Conservation (phyloP, 169 alveolate species). For the Blepharisma undulans region DNA sequence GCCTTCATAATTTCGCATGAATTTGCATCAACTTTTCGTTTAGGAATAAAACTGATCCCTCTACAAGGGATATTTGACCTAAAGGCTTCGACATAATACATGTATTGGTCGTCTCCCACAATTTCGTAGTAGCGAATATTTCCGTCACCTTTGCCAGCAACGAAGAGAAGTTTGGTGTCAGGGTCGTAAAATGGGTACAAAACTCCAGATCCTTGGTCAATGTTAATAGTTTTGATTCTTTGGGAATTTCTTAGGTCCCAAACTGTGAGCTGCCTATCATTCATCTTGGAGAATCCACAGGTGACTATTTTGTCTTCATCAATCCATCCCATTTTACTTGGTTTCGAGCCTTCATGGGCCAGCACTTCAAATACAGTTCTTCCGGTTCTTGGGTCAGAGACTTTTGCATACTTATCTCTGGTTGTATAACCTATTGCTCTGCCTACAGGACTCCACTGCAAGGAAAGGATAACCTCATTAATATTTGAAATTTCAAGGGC, state of each 20-base stretch:
- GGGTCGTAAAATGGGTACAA: constrained; percentile 72
- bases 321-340: constrained; percentile 69
- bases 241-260: constrained; percentile 70
- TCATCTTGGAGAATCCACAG: constrained; percentile 59
- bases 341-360: constrained; percentile 72
- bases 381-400: constrained; percentile 70
- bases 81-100: constrained; percentile 48
- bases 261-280: constrained; percentile 64
- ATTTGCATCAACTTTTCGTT: not conserved
- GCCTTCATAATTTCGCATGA: constrained; percentile 27
- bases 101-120: constrained; percentile 42
- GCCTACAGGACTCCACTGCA: constrained; percentile 74
- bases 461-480: constrained; percentile 48
- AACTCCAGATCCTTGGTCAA: constrained; percentile 68
- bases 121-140: constrained; percentile 56
- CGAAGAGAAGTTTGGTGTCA: constrained; percentile 55
- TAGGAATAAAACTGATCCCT: constrained; percentile 53
- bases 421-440: constrained; percentile 54
- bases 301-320: constrained; percentile 59
- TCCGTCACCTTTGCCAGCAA: constrained; percentile 79
- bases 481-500: constrained; percentile 36
- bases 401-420: constrained; percentile 57
- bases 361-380: constrained; percentile 34
- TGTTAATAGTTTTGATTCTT: constrained; percentile 41
- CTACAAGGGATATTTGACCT: constrained; percentile 57